Conservation (phyloP, 192 early-diverging fungal genomes). For the Powellomyces hirtus region DNA sequence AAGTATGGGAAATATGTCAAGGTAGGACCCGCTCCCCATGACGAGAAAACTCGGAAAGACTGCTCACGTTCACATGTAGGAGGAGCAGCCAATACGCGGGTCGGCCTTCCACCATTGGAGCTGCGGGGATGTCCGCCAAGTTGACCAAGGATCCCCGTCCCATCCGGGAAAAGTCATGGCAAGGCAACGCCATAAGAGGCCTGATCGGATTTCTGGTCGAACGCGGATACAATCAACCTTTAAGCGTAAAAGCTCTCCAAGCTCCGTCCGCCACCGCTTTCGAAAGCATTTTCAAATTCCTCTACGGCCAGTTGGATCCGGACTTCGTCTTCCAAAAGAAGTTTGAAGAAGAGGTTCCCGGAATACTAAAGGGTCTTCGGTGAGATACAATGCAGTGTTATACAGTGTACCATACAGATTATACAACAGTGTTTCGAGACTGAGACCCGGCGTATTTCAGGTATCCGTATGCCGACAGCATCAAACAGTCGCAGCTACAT, state of each 20-base stretch:
- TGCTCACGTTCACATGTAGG: neutral
- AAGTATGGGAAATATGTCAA: constrained; percentile 18
- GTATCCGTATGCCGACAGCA: constrained; percentile 60
- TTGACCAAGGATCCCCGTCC: constrained; percentile 63
- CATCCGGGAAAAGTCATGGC: constrained; percentile 60
- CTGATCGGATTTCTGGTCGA: constrained; percentile 66
- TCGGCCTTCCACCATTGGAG: constrained; percentile 26
- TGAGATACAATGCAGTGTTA: constrained; percentile 38
- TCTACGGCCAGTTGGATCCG: constrained; percentile 70
- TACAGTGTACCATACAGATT: neutral
- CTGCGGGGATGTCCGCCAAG: constrained; percentile 5
- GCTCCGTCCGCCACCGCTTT: constrained; percentile 72
- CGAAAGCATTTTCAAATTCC: constrained; percentile 69
- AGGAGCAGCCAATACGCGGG: constrained; percentile 16
- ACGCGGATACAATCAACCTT: constrained; percentile 56
- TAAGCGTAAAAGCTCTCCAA: constrained; percentile 57
- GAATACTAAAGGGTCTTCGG: constrained; percentile 57
- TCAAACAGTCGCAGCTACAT: constrained; percentile 68
- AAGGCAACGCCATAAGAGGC: constrained; percentile 52
- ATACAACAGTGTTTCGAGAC: constrained; percentile 1
- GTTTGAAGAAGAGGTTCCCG: constrained; percentile 69
- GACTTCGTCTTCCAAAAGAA: constrained; percentile 59
- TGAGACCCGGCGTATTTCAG: constrained; percentile 16
- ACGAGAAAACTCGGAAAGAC: neutral
- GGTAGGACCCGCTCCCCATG: neutral